Conservation (phyloP, 345 rosid genomes). For the Eucalyptus sp. region DNA sequence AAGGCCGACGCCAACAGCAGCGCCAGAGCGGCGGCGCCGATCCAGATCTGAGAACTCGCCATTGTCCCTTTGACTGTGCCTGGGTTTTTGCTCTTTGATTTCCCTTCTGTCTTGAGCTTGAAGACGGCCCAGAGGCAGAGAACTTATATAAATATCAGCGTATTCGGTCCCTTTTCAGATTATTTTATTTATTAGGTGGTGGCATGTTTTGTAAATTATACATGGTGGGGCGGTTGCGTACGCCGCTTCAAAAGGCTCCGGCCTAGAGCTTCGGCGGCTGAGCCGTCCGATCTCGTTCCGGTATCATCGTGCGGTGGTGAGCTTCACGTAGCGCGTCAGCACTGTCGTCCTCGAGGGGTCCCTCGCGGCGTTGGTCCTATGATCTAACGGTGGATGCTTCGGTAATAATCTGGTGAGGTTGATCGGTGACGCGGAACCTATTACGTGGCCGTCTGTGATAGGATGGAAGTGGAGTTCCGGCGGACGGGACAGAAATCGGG, state of each 20-base stretch:
- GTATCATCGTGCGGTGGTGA: neutral
- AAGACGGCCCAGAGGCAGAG: neutral
- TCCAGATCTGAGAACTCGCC: constrained; percentile 70
- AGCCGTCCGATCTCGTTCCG: neutral
- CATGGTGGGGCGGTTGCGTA: neutral
- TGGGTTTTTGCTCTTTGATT: neutral
- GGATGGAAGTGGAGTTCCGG: neutral
- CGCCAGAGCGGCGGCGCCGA: constrained; percentile 25
- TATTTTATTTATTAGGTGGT: neutral
- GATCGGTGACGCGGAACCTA: neutral
- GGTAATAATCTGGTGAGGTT: neutral
- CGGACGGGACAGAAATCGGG: neutral
- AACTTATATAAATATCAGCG: neutral
- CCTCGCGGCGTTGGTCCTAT: neutral
- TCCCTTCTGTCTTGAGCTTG: neutral
- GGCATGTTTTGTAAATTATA: neutral
- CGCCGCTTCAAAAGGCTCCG: neutral
- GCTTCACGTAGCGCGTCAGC: neutral
- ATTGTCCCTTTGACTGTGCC: constrained; percentile 3
- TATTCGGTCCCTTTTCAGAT: neutral
- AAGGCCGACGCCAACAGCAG: constrained; percentile 40
- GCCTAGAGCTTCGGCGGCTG: neutral
- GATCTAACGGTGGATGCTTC: neutral
- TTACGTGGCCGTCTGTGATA: neutral
- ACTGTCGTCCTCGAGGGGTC: neutral